Percentiles rank a stretch among this genome's conserved stretches.
phyloP scores from a whole-genome alignment of 169 alveolate species.

The Theileria luwenshuni region DNA sequence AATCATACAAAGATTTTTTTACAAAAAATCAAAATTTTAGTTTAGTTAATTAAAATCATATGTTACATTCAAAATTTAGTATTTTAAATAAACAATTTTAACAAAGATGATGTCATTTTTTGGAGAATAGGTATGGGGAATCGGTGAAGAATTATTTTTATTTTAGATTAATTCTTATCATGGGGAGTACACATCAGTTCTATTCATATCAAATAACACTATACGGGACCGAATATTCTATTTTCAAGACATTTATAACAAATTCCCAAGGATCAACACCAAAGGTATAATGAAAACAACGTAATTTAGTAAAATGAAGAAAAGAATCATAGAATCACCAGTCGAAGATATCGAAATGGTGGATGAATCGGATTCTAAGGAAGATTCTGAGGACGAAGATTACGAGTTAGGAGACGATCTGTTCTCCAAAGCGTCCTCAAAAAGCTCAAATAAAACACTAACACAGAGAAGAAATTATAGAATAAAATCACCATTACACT shows the following conservation, averaged over 20 bases:
- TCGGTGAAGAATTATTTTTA: slow-evolving; percentile 3
- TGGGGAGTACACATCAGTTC: slow-evolving; percentile 32
- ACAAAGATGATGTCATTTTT: slow-evolving; percentile 6
- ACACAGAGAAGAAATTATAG: neutral
- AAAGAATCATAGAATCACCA: neutral
- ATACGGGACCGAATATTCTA: too few species aligned
- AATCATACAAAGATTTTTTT: neutral
- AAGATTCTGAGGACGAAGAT: slow-evolving; percentile 63
- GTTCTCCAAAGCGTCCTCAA: neutral
- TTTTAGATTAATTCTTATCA: neutral
- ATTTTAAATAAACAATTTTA: neutral
- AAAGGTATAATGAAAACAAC: too few species aligned
- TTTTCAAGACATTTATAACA: too few species aligned
- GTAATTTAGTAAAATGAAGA: slow-evolving; percentile 6
- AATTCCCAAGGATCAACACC: too few species aligned
- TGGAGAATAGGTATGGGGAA: slow-evolving; percentile 29
- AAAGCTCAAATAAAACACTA: neutral
- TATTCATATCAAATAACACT: neutral
- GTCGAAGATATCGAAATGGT: slow-evolving; percentile 11
- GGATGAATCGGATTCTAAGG: slow-evolving; percentile 39
- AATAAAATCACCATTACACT: neutral
- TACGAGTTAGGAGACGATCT: slow-evolving; percentile 22
- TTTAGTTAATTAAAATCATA: too few species aligned
- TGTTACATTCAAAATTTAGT: slow-evolving; percentile 1
- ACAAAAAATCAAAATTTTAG: neutral